phyloP scores from a whole-genome alignment of 345 rosid species.

The Brassica juncea region DNA sequence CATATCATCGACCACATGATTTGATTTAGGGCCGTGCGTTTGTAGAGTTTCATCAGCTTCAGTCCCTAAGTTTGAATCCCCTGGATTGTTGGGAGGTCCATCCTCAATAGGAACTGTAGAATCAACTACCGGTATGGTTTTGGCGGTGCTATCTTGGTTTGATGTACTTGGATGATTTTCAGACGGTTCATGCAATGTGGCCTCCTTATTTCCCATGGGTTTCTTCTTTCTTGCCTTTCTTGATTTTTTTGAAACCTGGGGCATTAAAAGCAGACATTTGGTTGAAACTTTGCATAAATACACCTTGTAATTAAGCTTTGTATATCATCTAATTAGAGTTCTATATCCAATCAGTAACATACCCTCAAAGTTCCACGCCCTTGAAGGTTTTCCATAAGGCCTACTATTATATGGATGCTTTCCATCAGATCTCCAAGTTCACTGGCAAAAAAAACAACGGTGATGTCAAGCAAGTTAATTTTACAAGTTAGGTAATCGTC shows the following conservation, averaged over 20 bases:
- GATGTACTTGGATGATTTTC: constrained; percentile 43
- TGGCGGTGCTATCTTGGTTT: constrained; percentile 39
- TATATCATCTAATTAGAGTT: constrained; percentile 3
- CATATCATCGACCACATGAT: constrained; percentile 47
- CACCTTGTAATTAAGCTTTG: neutral
- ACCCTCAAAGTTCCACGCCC: constrained; percentile 90
- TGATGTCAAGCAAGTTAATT: neutral
- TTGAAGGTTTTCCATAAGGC: constrained; percentile 92
- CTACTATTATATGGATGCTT: constrained; percentile 58
- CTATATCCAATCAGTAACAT: constrained; percentile 38
- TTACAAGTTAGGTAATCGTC: neutral
- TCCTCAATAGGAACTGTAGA: constrained; percentile 30
- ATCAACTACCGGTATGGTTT: constrained; percentile 38
- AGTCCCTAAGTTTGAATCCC: constrained; percentile 38
- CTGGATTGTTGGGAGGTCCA: constrained; percentile 32
- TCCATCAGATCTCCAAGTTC: constrained; percentile 96
- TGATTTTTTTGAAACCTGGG: constrained; percentile 80
- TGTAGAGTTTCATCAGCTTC: constrained; percentile 42
- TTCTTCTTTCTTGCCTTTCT: constrained; percentile 69
- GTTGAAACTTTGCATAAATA: constrained; percentile 7
- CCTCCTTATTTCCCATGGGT: constrained; percentile 35
- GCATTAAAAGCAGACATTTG: constrained; percentile 31
- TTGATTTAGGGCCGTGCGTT: constrained; percentile 38
- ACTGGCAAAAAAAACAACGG: constrained; percentile 50
- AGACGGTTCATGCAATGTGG: constrained; percentile 44